phyloP scores from a whole-genome alignment of 2,329 filamentous ascomycete species.

The Talaromyces atroroseus region DNA sequence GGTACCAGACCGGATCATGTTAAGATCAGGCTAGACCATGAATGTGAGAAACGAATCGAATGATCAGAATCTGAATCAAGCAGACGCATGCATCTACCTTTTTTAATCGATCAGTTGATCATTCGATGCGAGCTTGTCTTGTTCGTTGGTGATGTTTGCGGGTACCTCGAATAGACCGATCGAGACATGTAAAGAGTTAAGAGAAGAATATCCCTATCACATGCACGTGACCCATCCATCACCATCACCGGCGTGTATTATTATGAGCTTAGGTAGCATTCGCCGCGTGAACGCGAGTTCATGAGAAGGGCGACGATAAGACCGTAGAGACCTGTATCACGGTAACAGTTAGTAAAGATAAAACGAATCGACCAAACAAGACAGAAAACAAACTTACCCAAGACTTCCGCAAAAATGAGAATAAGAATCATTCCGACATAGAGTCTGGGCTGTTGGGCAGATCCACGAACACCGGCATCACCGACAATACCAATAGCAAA shows the following conservation, averaged over 20 bases:
- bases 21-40: background rate
- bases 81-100: background rate
- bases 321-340: constrained; percentile 79
- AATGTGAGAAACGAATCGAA: background rate
- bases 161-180: background rate
- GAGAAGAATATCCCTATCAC: background rate
- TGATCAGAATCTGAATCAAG: background rate
- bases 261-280: constrained; percentile 48
- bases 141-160: background rate
- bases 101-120: background rate
- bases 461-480: constrained; percentile 49
- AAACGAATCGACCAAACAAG: background rate
- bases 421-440: constrained; percentile 99
- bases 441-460: constrained; percentile 53
- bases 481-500: constrained; percentile 83
- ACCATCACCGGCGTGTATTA: background rate
- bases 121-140: background rate
- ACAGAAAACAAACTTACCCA: constrained; percentile 63
- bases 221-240: background rate
- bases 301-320: constrained; percentile 98
- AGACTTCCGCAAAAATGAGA: constrained; percentile 98
- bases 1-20: background rate
- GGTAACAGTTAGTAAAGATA: background rate
- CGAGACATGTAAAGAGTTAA: background rate
- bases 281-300: constrained; percentile 84